phyloP scores from a whole-genome alignment of 306 rosid species.

The cucumber (Cucumis sativus) region DNA sequence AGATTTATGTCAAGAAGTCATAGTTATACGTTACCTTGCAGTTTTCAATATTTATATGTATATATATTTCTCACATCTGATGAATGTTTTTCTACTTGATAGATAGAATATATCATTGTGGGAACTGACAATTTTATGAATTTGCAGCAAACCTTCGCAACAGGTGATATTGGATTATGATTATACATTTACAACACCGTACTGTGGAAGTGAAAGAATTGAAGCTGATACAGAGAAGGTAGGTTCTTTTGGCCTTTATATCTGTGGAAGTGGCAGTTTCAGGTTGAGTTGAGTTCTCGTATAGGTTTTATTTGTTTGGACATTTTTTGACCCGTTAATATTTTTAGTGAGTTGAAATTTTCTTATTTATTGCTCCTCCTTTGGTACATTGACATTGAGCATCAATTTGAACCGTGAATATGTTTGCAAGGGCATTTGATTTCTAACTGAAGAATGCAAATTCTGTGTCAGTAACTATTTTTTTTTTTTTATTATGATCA shows the following conservation, averaged over 20 bases:
- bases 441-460: neutral
- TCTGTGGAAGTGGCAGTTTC: neutral
- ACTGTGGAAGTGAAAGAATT: constrained; percentile 62
- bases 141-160: constrained; percentile 78
- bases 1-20: neutral
- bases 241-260: constrained; percentile 7
- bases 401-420: neutral
- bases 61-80: neutral
- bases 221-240: constrained; percentile 47
- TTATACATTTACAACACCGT: constrained; percentile 90
- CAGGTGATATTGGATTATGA: constrained; percentile 88
- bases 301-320: neutral
- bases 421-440: constrained; percentile 1
- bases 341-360: neutral
- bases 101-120: neutral
- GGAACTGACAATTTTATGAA: constrained; percentile 22
- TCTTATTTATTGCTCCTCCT: neutral
- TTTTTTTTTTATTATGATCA: constrained; percentile 7
- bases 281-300: neutral
- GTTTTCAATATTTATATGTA: too few relatives aligned
- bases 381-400: neutral
- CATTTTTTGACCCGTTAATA: neutral
- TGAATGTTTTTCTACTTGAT: neutral
- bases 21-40: neutral
- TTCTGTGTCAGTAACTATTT: neutral